Base-by-base conservation (phyloP, 2,329 filamentous ascomycete species). In the Penicillium nordicum region DNA sequence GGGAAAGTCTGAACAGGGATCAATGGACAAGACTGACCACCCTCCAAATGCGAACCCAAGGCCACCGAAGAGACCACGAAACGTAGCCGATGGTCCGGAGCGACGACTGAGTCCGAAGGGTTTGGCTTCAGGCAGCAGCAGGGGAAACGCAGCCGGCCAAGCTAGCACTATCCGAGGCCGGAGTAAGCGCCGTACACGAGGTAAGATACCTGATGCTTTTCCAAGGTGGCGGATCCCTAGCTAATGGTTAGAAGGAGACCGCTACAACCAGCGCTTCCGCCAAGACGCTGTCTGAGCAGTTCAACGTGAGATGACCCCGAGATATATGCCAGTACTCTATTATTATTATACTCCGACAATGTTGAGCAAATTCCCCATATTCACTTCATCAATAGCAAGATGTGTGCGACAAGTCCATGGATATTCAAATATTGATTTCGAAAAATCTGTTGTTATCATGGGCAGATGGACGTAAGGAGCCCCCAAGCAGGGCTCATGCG, bases 191-290 rank as follows among this genome's bases (percentile, higher is more conserved):
- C 67, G 57, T 40, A 66, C 66, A 49, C 60, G 68, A 67, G 67
- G 72, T 73, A 65, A 57, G 62, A 30, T 42, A 25, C 21, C 2
- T 23, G 47, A 18, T 16, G 4, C 21, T 16, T 25, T 16, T 9
- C 25, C 2, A 37, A 23, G 16, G 6, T 14, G 5, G 30, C 30
- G 3, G 11, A 5, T 34, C 14, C 21, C 12, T 25, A 49, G 46
- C 66, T 68, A 40, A 69, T 10, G 11, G 10, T 36, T 16, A 12
- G 16, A 29, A 73, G 70, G 68, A 23, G 67, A 71, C 12, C 65
- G 63, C 30, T 73, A 74, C 53, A 66, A 59, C 34, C 66, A 68
- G 36, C 68, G 70, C 1, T 74, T 73, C 49, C 66, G 57, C 23
- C 62, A 65, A 41, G 60, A 62, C 7, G 47, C 27, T 8, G 45